Conservation (phyloP, 1,139 yeast species). For the Suhomyces atakaporum region DNA sequence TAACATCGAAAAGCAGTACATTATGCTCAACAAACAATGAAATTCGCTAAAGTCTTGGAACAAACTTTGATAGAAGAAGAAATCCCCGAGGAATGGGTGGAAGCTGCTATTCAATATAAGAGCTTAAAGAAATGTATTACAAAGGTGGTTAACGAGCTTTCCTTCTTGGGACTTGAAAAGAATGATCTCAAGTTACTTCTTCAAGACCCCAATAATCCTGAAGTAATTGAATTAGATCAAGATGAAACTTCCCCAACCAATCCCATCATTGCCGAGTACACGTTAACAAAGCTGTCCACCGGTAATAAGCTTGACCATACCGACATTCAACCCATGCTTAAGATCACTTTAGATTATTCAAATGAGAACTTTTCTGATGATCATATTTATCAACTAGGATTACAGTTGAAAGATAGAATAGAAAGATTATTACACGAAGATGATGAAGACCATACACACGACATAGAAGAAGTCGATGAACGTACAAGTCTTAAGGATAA, state of each 20-base stretch:
- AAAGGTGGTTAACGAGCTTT: constrained; percentile 61
- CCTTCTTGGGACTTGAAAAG: constrained; percentile 52
- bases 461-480: constrained; percentile 7
- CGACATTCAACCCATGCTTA: constrained; percentile 39
- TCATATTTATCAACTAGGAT: constrained; percentile 37
- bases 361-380: constrained; percentile 36
- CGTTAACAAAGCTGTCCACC: constrained; percentile 33
- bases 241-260: constrained; percentile 38
- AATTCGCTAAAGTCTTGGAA: constrained; percentile 72
- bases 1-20: background rate
- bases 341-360: constrained; percentile 39
- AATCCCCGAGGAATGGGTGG: constrained; percentile 69
- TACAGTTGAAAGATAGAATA: constrained; percentile 33
- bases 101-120: constrained; percentile 71
- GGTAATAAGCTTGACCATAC: constrained; percentile 8
- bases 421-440: constrained; percentile 28
- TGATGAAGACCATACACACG: constrained; percentile 14
- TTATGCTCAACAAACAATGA: constrained; percentile 41
- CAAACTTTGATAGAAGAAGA: constrained; percentile 60
- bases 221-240: constrained; percentile 34
- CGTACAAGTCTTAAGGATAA: constrained; percentile 5
- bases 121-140: constrained; percentile 66
- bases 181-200: constrained; percentile 48
- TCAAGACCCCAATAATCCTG: constrained; percentile 28
- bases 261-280: constrained; percentile 47